Evolutionary conservation across 1,139 yeast species (phyloP).

Genomic region (Kodamaea plutei): DNA sequence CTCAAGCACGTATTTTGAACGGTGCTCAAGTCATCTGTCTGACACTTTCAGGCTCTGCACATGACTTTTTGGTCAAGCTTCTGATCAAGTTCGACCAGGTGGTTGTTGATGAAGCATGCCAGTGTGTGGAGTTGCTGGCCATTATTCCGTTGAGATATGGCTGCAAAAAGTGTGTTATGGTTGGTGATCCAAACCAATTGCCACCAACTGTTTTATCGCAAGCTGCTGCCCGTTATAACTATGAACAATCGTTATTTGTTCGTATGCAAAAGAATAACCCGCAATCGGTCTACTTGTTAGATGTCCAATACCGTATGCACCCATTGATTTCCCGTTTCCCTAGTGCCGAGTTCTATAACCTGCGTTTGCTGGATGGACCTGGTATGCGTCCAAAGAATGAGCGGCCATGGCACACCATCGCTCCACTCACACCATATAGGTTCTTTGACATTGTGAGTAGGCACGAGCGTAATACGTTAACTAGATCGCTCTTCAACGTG

Average conservation of each 20-base stretch:
- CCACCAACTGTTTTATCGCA: slow-evolving; percentile 98
- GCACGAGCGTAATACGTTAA: slow-evolving; percentile 58
- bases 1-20: slow-evolving; percentile 67
- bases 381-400: slow-evolving; percentile 55
- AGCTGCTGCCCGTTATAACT: slow-evolving; percentile 71
- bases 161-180: slow-evolving; percentile 89
- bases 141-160: slow-evolving; percentile 93
- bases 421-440: slow-evolving; percentile 63
- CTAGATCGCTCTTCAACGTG: slow-evolving; percentile 67
- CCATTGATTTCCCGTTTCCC: slow-evolving; percentile 88
- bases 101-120: slow-evolving; percentile 96
- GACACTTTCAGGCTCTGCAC: slow-evolving; percentile 93
- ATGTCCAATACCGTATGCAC: slow-evolving; percentile 99
- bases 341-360: slow-evolving; percentile 73
- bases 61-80: slow-evolving; percentile 71
- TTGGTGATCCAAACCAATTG: slow-evolving; percentile 97
- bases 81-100: slow-evolving; percentile 87
- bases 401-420: slow-evolving; percentile 69
- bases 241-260: slow-evolving; percentile 91
- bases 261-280: slow-evolving; percentile 77
- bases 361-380: slow-evolving; percentile 71
- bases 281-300: slow-evolving; percentile 64
- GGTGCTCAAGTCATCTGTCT: slow-evolving; percentile 89
- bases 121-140: slow-evolving; percentile 90
- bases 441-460: slow-evolving; percentile 69